Evolutionary conservation across 345 rosid species (phyloP).

Genomic region (Salix brachista): DNA sequence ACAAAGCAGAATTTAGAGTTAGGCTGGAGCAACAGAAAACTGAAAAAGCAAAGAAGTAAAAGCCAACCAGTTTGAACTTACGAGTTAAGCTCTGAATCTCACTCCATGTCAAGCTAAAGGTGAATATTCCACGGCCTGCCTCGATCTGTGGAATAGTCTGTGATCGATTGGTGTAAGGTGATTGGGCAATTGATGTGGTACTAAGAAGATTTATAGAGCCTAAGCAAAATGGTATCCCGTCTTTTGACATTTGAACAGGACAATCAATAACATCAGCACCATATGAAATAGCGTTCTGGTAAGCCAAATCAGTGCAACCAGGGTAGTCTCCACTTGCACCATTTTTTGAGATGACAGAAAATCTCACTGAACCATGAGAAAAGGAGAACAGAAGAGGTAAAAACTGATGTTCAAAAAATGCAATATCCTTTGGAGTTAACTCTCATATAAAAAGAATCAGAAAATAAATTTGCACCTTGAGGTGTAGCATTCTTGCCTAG

Average conservation of each 20-base stretch:
- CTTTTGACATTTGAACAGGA: conserved; percentile 78
- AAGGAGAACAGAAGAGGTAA: conserved; percentile 8
- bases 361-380: conserved; percentile 36
- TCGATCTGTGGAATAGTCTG: conserved; percentile 40
- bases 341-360: conserved; percentile 58
- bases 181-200: conserved; percentile 38
- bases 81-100: conserved; percentile 58
- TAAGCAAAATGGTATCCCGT: conserved; percentile 64
- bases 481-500: conserved; percentile 49
- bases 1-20: not conserved
- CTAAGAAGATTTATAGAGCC: conserved; percentile 54
- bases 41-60: conserved; percentile 6
- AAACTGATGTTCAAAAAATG: not conserved
- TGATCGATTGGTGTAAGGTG: conserved; percentile 38
- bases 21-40: not conserved
- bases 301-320: conserved; percentile 77
- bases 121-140: conserved; percentile 38
- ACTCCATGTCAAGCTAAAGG: conserved; percentile 64
- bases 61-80: conserved; percentile 38
- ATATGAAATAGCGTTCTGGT: conserved; percentile 58
- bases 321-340: conserved; percentile 97
- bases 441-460: conserved; percentile 5
- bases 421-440: not conserved
- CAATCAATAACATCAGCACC: conserved; percentile 80
- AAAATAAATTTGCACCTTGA: conserved; percentile 44